Base-by-base conservation (phyloP, 768 basidiomycete genomes). In the Rubroboletus satanas region DNA sequence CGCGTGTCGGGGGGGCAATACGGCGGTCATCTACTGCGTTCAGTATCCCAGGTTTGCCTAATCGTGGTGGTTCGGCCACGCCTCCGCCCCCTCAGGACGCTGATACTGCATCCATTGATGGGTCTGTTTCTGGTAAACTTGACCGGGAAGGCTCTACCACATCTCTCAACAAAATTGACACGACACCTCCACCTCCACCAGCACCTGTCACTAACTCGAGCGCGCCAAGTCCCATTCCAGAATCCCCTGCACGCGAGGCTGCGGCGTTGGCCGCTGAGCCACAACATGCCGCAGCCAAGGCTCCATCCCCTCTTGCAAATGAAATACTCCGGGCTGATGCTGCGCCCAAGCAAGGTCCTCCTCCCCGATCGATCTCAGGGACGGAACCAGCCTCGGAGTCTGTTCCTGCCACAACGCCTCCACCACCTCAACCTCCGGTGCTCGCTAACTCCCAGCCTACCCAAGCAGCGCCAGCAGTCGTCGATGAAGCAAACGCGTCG, bases 171-270 rank as follows among this genome's bases (percentile, higher is more conserved):
- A 65, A 56, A 58, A 66, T 76, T 3, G 72, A 75, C 32, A 64
- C 75, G 4, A 50, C 70, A 8, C 52, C 74, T 38, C 66, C 70
- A 8, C 52, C 74, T 38, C 66, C 67, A 35, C 68, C 66, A 42
- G 54, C 59, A 14, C 52, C 60, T 5, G 55, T 7, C 15, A 53
- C 63, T 12, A 44, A 63, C 28, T 63, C 60, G 31, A 65, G 58
- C 15, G 65, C 73, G 12, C 84, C 85, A 11, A 85, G 83, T 56
- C 85, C 88, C 4, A 87, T 90, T 54, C 75, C 81, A 1, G 88
- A 90, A 65, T 87, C 84, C 3, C 85, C 87, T 29, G 77, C 77
- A 8, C 77, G 84, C 26, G 83, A 85, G 61, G 78, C 75, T 9
- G 80, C 76, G 14, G 77, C 73, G 4, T 56, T 73, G 31, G 68